A percentile compares a stretch with the other conserved stretches of the same genome.
Evolutionary conservation across 2,329 filamentous ascomycete species (phyloP).

Genomic region (Microdochium nivale): DNA sequence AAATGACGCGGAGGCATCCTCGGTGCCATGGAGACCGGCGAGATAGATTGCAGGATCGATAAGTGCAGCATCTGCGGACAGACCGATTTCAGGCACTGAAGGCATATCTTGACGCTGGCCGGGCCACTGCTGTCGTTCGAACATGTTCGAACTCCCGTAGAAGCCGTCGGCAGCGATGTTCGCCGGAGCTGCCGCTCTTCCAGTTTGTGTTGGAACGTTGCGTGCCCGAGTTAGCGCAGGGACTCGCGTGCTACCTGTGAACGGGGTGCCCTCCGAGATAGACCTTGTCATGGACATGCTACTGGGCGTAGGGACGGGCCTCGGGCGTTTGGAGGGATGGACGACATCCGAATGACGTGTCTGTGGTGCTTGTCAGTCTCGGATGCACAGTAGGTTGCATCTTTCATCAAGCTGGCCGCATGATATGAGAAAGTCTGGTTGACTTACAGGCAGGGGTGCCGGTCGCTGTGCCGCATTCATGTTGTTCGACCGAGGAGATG

Average conservation of each 20-base stretch:
- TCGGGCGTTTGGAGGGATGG: not conserved
- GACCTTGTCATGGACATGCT: not conserved
- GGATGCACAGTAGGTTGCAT: too few relatives aligned
- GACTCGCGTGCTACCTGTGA: not conserved
- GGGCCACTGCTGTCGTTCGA: not conserved
- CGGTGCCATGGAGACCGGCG: conserved; percentile 13
- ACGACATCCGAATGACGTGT: not conserved
- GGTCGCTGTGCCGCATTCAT: not conserved
- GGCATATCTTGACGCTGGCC: not conserved
- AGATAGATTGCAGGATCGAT: conserved; percentile 30
- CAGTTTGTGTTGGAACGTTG: not conserved
- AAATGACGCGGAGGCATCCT: conserved; percentile 7
- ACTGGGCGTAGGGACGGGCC: not conserved
- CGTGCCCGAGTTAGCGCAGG: not conserved
- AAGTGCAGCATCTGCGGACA: conserved; percentile 7
- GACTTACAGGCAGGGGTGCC: not conserved
- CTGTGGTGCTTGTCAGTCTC: not conserved
- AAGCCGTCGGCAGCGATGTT: not conserved
- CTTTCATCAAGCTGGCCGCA: too few relatives aligned
- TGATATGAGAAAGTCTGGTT: not conserved
- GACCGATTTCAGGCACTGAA: not conserved
- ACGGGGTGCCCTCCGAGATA: not conserved
- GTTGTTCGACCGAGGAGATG: not conserved
- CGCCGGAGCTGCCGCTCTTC: not conserved
- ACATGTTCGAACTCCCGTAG: not conserved